Evolutionary conservation across 192 early-diverging fungal species (phyloP).

Genomic region (Coemansia sp.): DNA sequence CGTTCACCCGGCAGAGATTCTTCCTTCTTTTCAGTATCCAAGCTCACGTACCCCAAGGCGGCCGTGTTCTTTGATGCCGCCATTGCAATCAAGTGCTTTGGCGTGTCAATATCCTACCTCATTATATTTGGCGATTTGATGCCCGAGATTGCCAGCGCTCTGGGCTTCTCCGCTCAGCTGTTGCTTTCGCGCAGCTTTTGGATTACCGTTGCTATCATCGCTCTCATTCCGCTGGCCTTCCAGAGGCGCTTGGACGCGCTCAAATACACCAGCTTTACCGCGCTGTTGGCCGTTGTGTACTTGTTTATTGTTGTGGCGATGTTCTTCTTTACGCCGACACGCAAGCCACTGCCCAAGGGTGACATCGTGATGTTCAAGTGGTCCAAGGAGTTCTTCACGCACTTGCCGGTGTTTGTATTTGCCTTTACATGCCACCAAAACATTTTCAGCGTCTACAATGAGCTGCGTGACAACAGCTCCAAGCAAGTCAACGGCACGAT

Average conservation of each 20-base stretch:
- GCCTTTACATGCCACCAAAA: conserved; percentile 99
- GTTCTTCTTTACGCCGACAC: conserved; percentile 69
- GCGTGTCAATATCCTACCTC: conserved; percentile 93
- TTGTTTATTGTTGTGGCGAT: conserved; percentile 84
- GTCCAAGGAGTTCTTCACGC: conserved; percentile 69
- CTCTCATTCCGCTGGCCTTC: conserved; percentile 80
- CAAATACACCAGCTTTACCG: conserved; percentile 84
- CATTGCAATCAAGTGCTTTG: conserved; percentile 99
- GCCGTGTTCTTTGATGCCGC: conserved; percentile 91
- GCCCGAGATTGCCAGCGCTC: conserved; percentile 65
- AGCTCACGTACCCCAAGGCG: conserved; percentile 89
- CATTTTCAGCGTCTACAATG: conserved; percentile 96
- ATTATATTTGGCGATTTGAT: conserved; percentile 96
- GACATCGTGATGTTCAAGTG: conserved; percentile 65
- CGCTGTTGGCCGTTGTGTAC: conserved; percentile 86
- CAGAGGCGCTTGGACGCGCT: conserved; percentile 85
- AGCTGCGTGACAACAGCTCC: conserved; percentile 83
- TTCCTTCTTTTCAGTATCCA: conserved; percentile 89
- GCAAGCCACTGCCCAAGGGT: conserved; percentile 61
- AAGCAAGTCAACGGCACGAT: conserved; percentile 73
- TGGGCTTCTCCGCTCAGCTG: conserved; percentile 36
- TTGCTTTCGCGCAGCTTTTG: conserved; percentile 76
- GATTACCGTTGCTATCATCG: conserved; percentile 79
- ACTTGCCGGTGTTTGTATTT: conserved; percentile 97
- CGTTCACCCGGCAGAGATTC: conserved; percentile 75